Base-by-base conservation (phyloP, 1,284 basidiomycete genomes). In the Cerioporus squamosus region DNA sequence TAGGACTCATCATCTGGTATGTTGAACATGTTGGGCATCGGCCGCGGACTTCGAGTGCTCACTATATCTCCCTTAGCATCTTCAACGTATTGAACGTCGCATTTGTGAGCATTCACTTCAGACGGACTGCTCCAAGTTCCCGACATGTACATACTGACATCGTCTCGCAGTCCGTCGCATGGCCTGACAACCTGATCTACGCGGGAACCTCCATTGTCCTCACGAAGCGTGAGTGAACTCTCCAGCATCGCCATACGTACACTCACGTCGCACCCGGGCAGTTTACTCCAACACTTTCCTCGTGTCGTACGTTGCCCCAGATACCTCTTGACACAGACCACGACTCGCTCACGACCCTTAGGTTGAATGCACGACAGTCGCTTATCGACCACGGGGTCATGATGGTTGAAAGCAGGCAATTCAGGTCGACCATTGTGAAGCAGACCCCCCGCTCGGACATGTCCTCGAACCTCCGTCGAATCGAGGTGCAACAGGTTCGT, bases 51-150 rank as follows among this genome's bases (percentile, higher is more conserved):
- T 29, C 2, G 5, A n/a, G n/a, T 12, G 23, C 7, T 20, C n/a
- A 43, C n/a, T 7, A 15, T n/a, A 3, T 1, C 12, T 6, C 24
- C 8, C 20, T 4, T 15, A 59, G 57, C 17, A n/a, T 59, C 4
- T 54, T 54, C 52, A 59, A 59, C 52, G 36, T 53, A 6, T 33
- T 59, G 14, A 54, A 59, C n/a, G 48, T 54, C 10, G 48, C 47
- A 1, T 59, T 54, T 43, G 57, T 59, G 20, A 50, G 57, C 45
- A 3, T 18, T 26, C 24, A 40, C 17, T 2, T 26, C 8, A 17
- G n/a, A 39, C 15, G 24, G 20, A 26, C n/a, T 12, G 33, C 15
- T 4, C n/a, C n/a, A n/a, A n/a, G n/a, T n/a, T n/a, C n/a, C n/a
- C n/a, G n/a, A n/a, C n/a, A n/a, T n/a, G 23, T 23, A 20, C 31